A percentile compares a stretch with the other conserved stretches of the same genome.
These are phyloP conservation scores for Pleurotus pulmonarius DNA, from an alignment of 768 basidiomycete species.

Conservation along the genomic window DNA sequence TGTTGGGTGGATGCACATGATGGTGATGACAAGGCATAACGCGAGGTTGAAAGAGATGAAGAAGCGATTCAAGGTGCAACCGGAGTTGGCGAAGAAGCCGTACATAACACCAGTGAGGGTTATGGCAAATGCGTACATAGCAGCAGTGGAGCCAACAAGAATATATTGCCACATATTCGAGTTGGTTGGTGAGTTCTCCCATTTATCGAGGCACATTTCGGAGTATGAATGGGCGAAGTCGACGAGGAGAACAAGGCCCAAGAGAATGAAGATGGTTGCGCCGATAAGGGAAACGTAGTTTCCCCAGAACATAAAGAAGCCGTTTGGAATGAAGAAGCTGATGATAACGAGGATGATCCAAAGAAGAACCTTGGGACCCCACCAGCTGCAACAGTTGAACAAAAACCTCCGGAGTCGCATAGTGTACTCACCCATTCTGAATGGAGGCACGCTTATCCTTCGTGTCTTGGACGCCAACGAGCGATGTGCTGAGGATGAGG, in stretches of 20 bases:
- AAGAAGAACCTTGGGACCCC: constrained; percentile 93
- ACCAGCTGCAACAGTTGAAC: constrained; percentile 62
- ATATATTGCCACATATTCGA: constrained; percentile 96
- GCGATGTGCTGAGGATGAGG: constrained; percentile 67
- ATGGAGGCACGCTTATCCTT: constrained; percentile 90
- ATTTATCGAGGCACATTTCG: constrained; percentile 93
- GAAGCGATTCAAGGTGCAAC: constrained; percentile 91
- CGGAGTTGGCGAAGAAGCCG: constrained; percentile 84
- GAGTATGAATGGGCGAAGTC: constrained; percentile 99
- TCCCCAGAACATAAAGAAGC: constrained; percentile 98
- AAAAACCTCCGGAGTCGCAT: not conserved
- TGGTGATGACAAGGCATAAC: constrained; percentile 73
- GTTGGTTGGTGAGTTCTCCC: constrained; percentile 70
- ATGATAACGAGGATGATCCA: constrained; percentile 81
- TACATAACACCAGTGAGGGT: constrained; percentile 87
- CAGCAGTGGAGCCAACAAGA: constrained; percentile 87
- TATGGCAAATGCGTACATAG: constrained; percentile 81
- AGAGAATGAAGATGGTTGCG: constrained; percentile 91
- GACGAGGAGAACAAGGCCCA: constrained; percentile 94
- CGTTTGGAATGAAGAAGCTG: constrained; percentile 95
- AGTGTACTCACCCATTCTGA: constrained; percentile 80
- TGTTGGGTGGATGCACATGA: constrained; percentile 77
- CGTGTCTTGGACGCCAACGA: constrained; percentile 88
- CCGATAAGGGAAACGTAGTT: constrained; percentile 91
- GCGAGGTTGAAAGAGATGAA: constrained; percentile 95